Conservation (phyloP, 768 basidiomycete species). For the Amanita phalloides region DNA sequence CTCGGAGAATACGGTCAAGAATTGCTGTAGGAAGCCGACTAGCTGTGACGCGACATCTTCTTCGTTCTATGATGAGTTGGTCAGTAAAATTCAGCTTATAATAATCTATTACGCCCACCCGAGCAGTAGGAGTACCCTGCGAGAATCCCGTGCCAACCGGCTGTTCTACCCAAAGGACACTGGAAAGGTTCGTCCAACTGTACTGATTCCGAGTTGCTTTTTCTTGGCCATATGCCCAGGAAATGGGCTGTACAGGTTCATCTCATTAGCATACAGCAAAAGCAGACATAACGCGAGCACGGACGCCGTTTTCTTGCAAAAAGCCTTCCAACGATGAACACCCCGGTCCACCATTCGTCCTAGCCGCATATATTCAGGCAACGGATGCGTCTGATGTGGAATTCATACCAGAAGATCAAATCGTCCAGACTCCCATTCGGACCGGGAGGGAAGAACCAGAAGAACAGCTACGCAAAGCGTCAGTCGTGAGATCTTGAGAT, state of each 20-base stretch:
- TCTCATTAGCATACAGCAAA: neutral
- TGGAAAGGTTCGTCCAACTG: conserved; percentile 77
- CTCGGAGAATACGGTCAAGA: conserved; percentile 64
- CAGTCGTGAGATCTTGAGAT: neutral
- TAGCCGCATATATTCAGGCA: conserved; percentile 13
- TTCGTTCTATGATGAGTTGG: conserved; percentile 26
- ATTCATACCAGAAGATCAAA: conserved; percentile 57
- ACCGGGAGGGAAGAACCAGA: conserved; percentile 80
- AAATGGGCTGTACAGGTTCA: conserved; percentile 40
- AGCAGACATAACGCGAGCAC: conserved; percentile 11
- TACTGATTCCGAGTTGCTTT: conserved; percentile 51
- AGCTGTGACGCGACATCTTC: conserved; percentile 36
- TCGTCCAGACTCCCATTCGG: conserved; percentile 63
- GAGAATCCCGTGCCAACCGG: conserved; percentile 76
- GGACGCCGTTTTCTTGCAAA: conserved; percentile 66
- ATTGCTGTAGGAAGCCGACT: conserved; percentile 62
- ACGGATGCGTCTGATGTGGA: neutral
- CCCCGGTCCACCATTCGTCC: conserved; percentile 77
- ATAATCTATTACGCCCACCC: conserved; percentile 29
- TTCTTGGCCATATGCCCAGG: conserved; percentile 55
- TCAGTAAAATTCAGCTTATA: neutral
- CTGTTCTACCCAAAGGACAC: conserved; percentile 67
- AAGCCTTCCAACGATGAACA: conserved; percentile 67
- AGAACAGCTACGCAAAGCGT: conserved; percentile 46
- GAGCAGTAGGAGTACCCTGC: conserved; percentile 54